These are phyloP conservation scores for Ganoderma boninense DNA, from an alignment of 1,284 basidiomycete species.

Conservation along the genomic window DNA sequence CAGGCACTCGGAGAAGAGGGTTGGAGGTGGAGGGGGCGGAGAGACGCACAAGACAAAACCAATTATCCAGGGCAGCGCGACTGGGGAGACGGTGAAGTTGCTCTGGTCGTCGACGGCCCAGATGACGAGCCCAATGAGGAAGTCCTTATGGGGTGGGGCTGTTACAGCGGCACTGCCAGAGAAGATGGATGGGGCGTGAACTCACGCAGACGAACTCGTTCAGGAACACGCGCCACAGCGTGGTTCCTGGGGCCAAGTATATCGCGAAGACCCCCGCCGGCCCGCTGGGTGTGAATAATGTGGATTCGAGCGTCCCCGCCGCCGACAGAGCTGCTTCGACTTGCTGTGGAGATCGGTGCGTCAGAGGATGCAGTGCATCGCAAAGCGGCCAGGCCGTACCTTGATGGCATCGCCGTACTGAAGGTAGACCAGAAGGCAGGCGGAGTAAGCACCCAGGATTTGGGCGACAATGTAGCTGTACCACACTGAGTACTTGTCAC, in stretches of 20 bases:
- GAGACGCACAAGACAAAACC: slow-evolving; percentile 63
- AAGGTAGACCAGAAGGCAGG: slow-evolving; percentile 63
- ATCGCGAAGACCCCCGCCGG: slow-evolving; percentile 71
- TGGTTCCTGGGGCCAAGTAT: slow-evolving; percentile 56
- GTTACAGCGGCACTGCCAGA: background rate
- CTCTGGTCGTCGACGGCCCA: slow-evolving; percentile 69
- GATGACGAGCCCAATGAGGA: slow-evolving; percentile 67
- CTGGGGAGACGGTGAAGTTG: slow-evolving; percentile 65
- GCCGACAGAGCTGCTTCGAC: slow-evolving; percentile 53
- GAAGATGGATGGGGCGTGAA: slow-evolving; percentile 15
- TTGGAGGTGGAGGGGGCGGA: slow-evolving; percentile 58
- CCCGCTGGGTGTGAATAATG: slow-evolving; percentile 66
- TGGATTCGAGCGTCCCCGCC: slow-evolving; percentile 48
- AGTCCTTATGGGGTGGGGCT: slow-evolving; percentile 54
- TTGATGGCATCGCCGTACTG: slow-evolving; percentile 65
- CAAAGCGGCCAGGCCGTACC: slow-evolving; percentile 32
- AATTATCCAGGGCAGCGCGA: slow-evolving; percentile 59
- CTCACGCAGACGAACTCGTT: slow-evolving; percentile 74
- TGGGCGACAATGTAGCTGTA: slow-evolving; percentile 69
- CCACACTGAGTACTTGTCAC: background rate
- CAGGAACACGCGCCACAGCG: slow-evolving; percentile 62
- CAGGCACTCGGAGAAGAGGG: slow-evolving; percentile 46
- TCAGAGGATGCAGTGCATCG: background rate
- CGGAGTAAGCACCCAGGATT: slow-evolving; percentile 68
- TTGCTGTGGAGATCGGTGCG: slow-evolving; percentile 33